Percentiles rank a stretch among this genome's conserved stretches.
These are phyloP conservation scores for Macrolepiota dolichaula DNA, from an alignment of 768 basidiomycete genomes.

Conservation along the genomic window DNA sequence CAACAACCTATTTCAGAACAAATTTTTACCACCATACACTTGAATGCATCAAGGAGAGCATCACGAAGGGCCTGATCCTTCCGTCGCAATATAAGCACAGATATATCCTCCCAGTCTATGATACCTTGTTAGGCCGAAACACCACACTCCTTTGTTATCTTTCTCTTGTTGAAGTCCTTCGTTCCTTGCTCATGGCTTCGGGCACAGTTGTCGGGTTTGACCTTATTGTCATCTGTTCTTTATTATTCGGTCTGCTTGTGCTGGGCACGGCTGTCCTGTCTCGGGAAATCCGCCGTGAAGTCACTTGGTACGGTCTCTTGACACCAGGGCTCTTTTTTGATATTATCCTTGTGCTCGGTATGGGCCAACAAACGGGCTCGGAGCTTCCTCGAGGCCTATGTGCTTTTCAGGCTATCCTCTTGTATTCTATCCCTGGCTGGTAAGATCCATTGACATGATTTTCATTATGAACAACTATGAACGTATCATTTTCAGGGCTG, in stretches of 20 bases:
- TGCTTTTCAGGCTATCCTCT: conserved; percentile 3
- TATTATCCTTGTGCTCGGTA: background rate
- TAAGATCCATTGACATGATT: background rate
- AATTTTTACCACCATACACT: background rate
- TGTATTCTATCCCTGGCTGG: conserved; percentile 12
- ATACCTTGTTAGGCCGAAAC: no score
- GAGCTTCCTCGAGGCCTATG: background rate
- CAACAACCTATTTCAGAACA: background rate
- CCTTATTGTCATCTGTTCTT: conserved; percentile 1
- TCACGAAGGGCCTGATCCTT: no score
- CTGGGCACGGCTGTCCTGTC: conserved; percentile 8
- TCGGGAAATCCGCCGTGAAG: background rate
- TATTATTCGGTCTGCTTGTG: conserved; percentile 10
- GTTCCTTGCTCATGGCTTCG: conserved; percentile 1
- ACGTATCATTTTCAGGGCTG: background rate
- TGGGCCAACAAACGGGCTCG: conserved; percentile 6
- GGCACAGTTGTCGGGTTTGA: conserved; percentile 4
- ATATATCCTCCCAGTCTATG: no score
- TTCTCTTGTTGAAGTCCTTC: background rate
- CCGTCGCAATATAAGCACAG: no score
- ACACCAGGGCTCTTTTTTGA: background rate
- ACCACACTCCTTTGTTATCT: background rate
- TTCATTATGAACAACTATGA: background rate
- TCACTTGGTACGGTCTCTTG: conserved; percentile 10
- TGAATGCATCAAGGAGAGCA: no score